Conservation (phyloP, 352 stramenopile genomes). For the Stramenopiles sp. region DNA sequence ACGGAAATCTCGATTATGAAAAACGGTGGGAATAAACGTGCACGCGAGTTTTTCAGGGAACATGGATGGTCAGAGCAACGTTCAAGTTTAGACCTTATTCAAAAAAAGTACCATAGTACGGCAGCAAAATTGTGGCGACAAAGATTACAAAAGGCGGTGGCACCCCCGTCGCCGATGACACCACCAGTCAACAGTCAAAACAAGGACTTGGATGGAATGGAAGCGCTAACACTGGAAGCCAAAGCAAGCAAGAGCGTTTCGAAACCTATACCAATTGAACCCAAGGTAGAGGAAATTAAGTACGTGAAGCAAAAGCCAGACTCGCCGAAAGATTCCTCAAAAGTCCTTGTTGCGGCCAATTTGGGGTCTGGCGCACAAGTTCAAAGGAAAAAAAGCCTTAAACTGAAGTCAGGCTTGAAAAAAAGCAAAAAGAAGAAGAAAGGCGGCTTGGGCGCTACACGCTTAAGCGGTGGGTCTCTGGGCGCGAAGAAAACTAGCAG, state of each 20-base stretch:
- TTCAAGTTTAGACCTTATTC: constrained; percentile 36
- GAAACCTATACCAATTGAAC: background rate
- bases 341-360: background rate
- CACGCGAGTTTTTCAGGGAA: constrained; percentile 78
- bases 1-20: constrained; percentile 76
- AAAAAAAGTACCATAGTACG: constrained; percentile 70
- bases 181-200: background rate
- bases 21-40: constrained; percentile 70
- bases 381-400: background rate
- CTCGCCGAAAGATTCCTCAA: background rate
- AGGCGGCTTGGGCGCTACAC: constrained; percentile 22
- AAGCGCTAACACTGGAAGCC: constrained; percentile 9
- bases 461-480: constrained; percentile 23
- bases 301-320: background rate
- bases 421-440: constrained; percentile 24
- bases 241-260: background rate
- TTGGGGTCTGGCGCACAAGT: background rate
- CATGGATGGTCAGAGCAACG: constrained; percentile 42
- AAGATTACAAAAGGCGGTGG: constrained; percentile 50
- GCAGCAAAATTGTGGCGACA: constrained; percentile 61
- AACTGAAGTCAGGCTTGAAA: constrained; percentile 7
- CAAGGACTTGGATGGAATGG: background rate
- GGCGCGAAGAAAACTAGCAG: constrained; percentile 47
- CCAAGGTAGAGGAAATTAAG: constrained; percentile 5
- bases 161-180: constrained; percentile 36